A percentile compares a stretch with the other conserved stretches of the same genome.
Evolutionary conservation across 2,329 filamentous ascomycete species (phyloP).

Genomic region (Colletotrichum tabaci): DNA sequence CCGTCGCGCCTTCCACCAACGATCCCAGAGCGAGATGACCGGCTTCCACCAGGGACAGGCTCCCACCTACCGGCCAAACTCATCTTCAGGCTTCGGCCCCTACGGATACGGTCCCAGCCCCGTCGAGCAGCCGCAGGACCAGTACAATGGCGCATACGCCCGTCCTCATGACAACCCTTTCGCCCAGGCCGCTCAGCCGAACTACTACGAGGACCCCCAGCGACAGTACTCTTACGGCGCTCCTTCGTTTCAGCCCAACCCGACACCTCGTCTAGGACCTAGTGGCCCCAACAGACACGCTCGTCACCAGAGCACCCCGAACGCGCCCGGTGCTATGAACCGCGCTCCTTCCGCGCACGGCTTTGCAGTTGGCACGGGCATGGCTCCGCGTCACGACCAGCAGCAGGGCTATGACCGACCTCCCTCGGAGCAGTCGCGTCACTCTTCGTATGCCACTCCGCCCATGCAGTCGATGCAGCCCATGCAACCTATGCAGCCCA

Average conservation of each 20-base stretch:
- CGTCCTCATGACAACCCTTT: constrained; percentile 39
- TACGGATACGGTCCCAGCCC: constrained; percentile 38
- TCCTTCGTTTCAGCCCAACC: constrained; percentile 32
- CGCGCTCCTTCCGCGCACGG: constrained; percentile 39
- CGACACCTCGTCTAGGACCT: constrained; percentile 23
- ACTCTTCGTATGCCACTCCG: constrained; percentile 28
- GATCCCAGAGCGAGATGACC: constrained; percentile 50
- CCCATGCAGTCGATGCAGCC: constrained; percentile 35
- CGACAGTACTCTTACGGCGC: constrained; percentile 42
- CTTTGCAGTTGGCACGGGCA: constrained; percentile 38
- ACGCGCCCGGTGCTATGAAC: constrained; percentile 40
- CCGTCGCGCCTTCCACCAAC: constrained; percentile 47
- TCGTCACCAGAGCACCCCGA: constrained; percentile 52
- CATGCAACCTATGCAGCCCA: constrained; percentile 20
- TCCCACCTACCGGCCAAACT: constrained; percentile 43
- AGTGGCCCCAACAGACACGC: constrained; percentile 44
- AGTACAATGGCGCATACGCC: constrained; percentile 44
- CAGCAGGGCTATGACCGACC: constrained; percentile 40
- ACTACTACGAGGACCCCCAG: constrained; percentile 46
- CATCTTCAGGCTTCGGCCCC: constrained; percentile 38
- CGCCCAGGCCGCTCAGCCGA: constrained; percentile 34
- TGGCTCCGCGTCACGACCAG: constrained; percentile 28
- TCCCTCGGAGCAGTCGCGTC: constrained; percentile 30
- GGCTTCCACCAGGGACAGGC: constrained; percentile 42
- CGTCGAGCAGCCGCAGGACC: constrained; percentile 35